Evolutionary conservation across 768 basidiomycete genomes (phyloP).

Genomic region (Leucocoprinus leucothites): DNA sequence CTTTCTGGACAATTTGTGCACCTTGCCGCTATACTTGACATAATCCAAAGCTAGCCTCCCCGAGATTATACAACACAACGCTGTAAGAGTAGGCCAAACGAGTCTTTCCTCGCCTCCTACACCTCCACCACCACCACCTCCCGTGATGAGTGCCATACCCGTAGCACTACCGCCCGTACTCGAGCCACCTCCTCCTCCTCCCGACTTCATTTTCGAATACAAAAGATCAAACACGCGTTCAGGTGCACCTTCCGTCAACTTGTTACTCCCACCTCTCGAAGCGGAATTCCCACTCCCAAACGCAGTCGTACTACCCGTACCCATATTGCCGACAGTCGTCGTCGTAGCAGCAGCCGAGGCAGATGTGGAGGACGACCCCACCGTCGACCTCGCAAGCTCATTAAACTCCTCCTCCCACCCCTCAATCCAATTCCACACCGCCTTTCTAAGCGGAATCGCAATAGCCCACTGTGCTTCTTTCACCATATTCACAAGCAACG

Average conservation of each 20-base stretch:
- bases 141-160: too few relatives aligned
- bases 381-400: slow-evolving; percentile 64
- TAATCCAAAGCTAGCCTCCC: slow-evolving; percentile 62
- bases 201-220: slow-evolving; percentile 43
- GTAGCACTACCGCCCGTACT: too few relatives aligned
- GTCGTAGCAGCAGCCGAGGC: too few relatives aligned
- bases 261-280: slow-evolving; percentile 40
- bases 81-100: slow-evolving; percentile 81
- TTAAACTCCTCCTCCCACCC: slow-evolving; percentile 76
- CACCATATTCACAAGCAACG: slow-evolving; percentile 79
- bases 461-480: slow-evolving; percentile 70
- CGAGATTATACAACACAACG: slow-evolving; percentile 69
- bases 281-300: too few relatives aligned
- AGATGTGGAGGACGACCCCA: too few relatives aligned
- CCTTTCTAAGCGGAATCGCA: slow-evolving; percentile 67
- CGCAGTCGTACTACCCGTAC: too few relatives aligned
- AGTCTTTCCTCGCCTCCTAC: slow-evolving; percentile 39
- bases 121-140: too few relatives aligned
- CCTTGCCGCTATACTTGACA: slow-evolving; percentile 4
- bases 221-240: slow-evolving; percentile 86
- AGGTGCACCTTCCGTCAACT: slow-evolving; percentile 67
- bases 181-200: too few relatives aligned
- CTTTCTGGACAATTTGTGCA: slow-evolving; percentile 35
- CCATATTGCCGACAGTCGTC: too few relatives aligned
- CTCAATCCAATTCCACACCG: slow-evolving; percentile 91